Percentiles rank a stretch among this genome's conserved stretches.
phyloP scores from a whole-genome alignment of 192 early-diverging fungal genomes.

The Coemansia guatemalensis region DNA sequence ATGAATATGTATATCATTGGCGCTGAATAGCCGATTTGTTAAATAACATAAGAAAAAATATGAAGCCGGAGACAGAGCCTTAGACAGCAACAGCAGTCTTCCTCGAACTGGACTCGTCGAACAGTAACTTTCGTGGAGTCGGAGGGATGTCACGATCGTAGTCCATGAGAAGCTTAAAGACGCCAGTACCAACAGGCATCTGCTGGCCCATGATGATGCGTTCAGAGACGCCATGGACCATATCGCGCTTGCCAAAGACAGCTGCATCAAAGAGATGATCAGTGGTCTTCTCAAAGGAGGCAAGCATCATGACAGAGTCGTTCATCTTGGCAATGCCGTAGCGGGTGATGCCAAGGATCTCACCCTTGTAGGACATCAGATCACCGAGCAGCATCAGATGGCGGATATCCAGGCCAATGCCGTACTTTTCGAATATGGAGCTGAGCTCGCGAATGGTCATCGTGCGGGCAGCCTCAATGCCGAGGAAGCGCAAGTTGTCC shows the following conservation, averaged over 20 bases:
- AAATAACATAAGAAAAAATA: not conserved
- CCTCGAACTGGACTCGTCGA: constrained; percentile 55
- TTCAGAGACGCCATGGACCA: constrained; percentile 94
- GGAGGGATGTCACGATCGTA: constrained; percentile 62
- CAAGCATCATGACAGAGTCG: constrained; percentile 98
- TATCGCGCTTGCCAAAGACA: constrained; percentile 91
- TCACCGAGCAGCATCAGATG: constrained; percentile 97
- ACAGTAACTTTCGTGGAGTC: constrained; percentile 58
- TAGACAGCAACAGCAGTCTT: not conserved
- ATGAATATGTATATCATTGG: no score
- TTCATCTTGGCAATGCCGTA: constrained; percentile 99
- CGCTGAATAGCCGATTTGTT: not conserved
- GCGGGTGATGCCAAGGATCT: constrained; percentile 96
- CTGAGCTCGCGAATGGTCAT: constrained; percentile 91
- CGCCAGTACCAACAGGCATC: constrained; percentile 94
- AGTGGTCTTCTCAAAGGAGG: constrained; percentile 99
- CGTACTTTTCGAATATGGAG: constrained; percentile 81
- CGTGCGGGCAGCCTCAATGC: constrained; percentile 92
- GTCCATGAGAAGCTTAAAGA: constrained; percentile 88
- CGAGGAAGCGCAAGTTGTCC: constrained; percentile 86
- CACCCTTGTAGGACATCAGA: constrained; percentile 98
- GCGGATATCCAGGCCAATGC: constrained; percentile 92
- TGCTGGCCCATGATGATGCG: constrained; percentile 99
- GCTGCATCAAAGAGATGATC: constrained; percentile 99
- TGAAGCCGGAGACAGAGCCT: not conserved